A percentile compares a stretch with the other conserved stretches of the same genome.
These are phyloP conservation scores for Fusarium verticillioides DNA, from an alignment of 2,329 filamentous ascomycete species.

Conservation along the genomic window DNA sequence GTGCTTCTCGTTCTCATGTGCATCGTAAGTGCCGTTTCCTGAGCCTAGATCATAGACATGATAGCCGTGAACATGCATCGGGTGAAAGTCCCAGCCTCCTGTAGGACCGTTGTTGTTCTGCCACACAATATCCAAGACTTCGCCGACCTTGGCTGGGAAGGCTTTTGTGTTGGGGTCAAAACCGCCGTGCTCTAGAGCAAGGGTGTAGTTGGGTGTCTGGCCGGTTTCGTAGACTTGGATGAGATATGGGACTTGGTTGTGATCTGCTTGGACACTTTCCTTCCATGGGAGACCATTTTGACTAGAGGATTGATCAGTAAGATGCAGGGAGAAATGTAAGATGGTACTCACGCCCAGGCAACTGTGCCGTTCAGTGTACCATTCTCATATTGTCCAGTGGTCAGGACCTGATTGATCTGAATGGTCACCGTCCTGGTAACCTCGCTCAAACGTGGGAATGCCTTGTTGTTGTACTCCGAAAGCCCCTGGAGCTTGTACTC, in stretches of 20 bases:
- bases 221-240: slow-evolving; percentile 29
- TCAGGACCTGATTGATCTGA: slow-evolving; percentile 54
- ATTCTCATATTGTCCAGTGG: slow-evolving; percentile 43
- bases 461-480: neutral
- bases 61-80: slow-evolving; percentile 25
- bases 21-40: slow-evolving; percentile 28
- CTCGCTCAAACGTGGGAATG: slow-evolving; percentile 55
- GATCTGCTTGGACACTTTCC: slow-evolving; percentile 22
- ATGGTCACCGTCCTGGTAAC: slow-evolving; percentile 63
- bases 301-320: neutral
- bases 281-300: slow-evolving; percentile 30
- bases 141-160: slow-evolving; percentile 65
- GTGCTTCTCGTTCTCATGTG: neutral
- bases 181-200: slow-evolving; percentile 60
- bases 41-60: slow-evolving; percentile 22
- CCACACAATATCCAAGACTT: slow-evolving; percentile 66
- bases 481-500: slow-evolving; percentile 52
- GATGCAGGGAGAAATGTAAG: fast-evolving
- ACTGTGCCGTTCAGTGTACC: slow-evolving; percentile 30
- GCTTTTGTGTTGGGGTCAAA: slow-evolving; percentile 63
- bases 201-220: slow-evolving; percentile 59
- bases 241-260: slow-evolving; percentile 29
- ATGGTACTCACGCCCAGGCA: slow-evolving; percentile 16
- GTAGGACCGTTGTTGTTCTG: slow-evolving; percentile 52
- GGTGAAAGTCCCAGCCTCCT: slow-evolving; percentile 44